Conservation (phyloP, 1,284 basidiomycete genomes). For the Leccinum subrobustum region DNA sequence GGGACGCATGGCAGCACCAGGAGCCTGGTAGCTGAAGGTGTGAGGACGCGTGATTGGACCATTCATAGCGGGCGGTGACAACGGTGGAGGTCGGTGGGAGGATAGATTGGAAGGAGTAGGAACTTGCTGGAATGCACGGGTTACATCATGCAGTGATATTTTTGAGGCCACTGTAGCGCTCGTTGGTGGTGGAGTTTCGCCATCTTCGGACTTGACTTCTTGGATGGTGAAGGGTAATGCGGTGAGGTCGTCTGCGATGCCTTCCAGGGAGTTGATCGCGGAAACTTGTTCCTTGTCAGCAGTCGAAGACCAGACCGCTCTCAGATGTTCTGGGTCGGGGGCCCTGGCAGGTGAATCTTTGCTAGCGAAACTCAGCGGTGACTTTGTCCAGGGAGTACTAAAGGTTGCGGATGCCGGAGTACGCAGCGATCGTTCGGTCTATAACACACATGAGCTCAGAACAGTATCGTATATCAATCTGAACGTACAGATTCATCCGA, state of each 20-base stretch:
- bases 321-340: constrained; percentile 76
- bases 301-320: constrained; percentile 80
- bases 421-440: constrained; percentile 47
- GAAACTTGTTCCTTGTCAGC: constrained; percentile 62
- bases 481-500: constrained; percentile 48
- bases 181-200: constrained; percentile 72
- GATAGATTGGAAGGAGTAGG: constrained; percentile 49
- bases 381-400: constrained; percentile 57
- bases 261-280: constrained; percentile 74
- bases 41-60: constrained; percentile 46
- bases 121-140: constrained; percentile 80
- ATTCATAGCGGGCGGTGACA: constrained; percentile 48
- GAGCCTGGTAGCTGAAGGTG: constrained; percentile 36
- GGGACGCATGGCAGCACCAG: constrained; percentile 48
- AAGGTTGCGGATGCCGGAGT: constrained; percentile 50
- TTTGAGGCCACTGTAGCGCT: constrained; percentile 54
- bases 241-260: constrained; percentile 75
- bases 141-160: constrained; percentile 78
- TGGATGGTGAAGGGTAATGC: constrained; percentile 73
- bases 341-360: constrained; percentile 66
- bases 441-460: constrained; percentile 14
- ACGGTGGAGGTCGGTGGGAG: constrained; percentile 42
- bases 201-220: constrained; percentile 80
- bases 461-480: not conserved
- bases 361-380: constrained; percentile 50